phyloP scores from a whole-genome alignment of 2,329 filamentous ascomycete genomes.

The Chrysoporthe deuterocubensis region DNA sequence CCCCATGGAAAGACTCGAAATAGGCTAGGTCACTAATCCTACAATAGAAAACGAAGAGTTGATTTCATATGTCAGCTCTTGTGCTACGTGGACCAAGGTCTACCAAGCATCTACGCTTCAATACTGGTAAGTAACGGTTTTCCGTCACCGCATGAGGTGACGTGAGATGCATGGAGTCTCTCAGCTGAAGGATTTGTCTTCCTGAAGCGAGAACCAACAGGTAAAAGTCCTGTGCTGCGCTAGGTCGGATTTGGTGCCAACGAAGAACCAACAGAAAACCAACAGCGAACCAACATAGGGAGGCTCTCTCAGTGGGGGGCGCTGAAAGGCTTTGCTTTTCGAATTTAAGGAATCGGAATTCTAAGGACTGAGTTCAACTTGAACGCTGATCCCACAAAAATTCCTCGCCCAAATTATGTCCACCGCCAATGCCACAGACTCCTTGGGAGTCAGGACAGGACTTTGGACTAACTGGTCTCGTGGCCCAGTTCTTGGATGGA shows the following conservation, averaged over 20 bases:
- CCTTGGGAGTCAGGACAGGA: conserved; percentile 20
- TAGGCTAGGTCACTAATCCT: not conserved
- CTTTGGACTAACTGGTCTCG: conserved; percentile 31
- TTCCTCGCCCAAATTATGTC: not conserved
- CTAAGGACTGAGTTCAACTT: not conserved
- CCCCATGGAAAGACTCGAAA: not conserved
- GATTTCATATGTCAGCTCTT: not conserved
- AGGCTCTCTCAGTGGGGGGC: not conserved
- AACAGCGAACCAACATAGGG: not conserved
- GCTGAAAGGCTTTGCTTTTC: not conserved
- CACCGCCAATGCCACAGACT: conserved; percentile 4
- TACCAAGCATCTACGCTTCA: not conserved
- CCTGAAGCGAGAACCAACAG: not conserved
- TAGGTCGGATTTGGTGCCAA: not conserved
- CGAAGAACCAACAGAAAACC: not conserved
- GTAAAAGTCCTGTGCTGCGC: not conserved
- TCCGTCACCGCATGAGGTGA: not conserved
- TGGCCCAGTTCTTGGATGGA: conserved; percentile 24
- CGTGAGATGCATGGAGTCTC: not conserved
- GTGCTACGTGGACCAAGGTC: not conserved
- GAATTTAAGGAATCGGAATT: not conserved
- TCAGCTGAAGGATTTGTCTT: not conserved
- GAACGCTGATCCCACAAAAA: not conserved
- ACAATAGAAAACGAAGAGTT: not conserved
- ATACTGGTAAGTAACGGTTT: not conserved